Percentiles rank a stretch among this genome's conserved stretches.
These are phyloP conservation scores for Globisporangium orthogonon DNA, from an alignment of 352 stramenopile species.

Conservation along the genomic window DNA sequence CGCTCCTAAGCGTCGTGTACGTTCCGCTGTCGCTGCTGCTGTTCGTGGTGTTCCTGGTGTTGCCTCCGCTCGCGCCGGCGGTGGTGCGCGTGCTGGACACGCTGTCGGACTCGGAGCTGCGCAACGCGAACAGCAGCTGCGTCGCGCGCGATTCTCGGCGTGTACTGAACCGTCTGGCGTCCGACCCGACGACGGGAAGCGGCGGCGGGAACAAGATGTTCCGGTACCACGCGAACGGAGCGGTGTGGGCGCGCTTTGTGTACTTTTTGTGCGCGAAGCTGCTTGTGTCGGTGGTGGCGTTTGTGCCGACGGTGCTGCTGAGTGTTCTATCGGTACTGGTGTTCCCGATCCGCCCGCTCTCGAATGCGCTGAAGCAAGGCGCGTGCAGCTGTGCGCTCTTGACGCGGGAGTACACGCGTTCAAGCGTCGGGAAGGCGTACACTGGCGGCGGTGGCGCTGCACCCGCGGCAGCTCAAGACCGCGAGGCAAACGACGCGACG, in stretches of 20 bases:
- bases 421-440: slow-evolving; percentile 47
- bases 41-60: slow-evolving; percentile 48
- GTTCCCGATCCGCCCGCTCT: slow-evolving; percentile 50
- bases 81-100: slow-evolving; percentile 57
- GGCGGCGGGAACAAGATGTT: slow-evolving; percentile 27
- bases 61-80: slow-evolving; percentile 39
- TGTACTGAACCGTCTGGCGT: slow-evolving; percentile 49
- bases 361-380: slow-evolving; percentile 25
- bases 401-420: slow-evolving; percentile 64
- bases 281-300: slow-evolving; percentile 45
- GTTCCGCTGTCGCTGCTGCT: slow-evolving; percentile 49
- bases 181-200: slow-evolving; percentile 18
- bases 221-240: slow-evolving; percentile 45
- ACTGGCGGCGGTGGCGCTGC: slow-evolving; percentile 3
- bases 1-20: slow-evolving; percentile 50
- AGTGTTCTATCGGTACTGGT: slow-evolving; percentile 41
- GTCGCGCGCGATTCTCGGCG: slow-evolving; percentile 39
- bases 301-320: slow-evolving; percentile 51
- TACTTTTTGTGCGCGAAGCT: slow-evolving; percentile 68
- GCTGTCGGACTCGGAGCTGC: slow-evolving; percentile 71
- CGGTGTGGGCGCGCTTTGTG: slow-evolving; percentile 60
- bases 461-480: slow-evolving; percentile 12
- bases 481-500: slow-evolving; percentile 17
- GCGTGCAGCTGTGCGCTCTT: slow-evolving; percentile 47
- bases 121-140: slow-evolving; percentile 63